A percentile compares a stretch with the other conserved stretches of the same genome.
These are phyloP conservation scores for Paracamarosporium sp. DNA, from an alignment of 2,329 filamentous ascomycete genomes.

Conservation along the genomic window DNA sequence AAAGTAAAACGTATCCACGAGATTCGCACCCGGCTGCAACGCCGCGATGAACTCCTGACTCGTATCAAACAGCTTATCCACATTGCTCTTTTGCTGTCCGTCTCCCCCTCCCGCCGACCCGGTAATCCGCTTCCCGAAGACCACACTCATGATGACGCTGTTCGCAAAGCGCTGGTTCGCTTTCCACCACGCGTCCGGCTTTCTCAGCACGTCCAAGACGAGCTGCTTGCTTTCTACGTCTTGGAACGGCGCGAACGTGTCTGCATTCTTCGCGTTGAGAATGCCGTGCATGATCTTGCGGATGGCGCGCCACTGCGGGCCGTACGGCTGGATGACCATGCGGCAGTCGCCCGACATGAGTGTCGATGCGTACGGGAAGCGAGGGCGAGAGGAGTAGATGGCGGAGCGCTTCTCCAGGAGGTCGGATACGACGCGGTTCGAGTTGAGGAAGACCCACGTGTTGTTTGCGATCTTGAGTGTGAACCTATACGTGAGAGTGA, in stretches of 20 bases:
- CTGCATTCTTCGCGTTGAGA: constrained; percentile 29
- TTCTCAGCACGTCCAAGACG: constrained; percentile 31
- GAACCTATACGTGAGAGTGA: constrained; percentile 5
- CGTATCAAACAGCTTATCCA: constrained; percentile 23
- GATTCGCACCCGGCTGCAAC: constrained; percentile 37
- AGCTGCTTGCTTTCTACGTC: constrained; percentile 37
- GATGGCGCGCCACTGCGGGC: constrained; percentile 30
- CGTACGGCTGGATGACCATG: constrained; percentile 41
- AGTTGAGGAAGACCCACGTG: constrained; percentile 28
- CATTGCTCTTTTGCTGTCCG: constrained; percentile 15
- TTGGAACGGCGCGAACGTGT: constrained; percentile 38
- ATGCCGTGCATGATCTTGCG: constrained; percentile 43
- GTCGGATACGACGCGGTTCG: constrained; percentile 17
- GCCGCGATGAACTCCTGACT: constrained; percentile 26
- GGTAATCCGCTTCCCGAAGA: constrained; percentile 32
- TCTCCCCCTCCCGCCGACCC: constrained; percentile 7
- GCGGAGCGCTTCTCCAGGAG: constrained; percentile 24
- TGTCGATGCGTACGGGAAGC: constrained; percentile 25
- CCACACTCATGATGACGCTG: constrained; percentile 42
- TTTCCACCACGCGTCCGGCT: constrained; percentile 30
- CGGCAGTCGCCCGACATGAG: constrained; percentile 35
- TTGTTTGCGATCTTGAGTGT: constrained; percentile 17
- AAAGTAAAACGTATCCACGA: constrained; percentile 41
- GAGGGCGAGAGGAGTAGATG: constrained; percentile 24
- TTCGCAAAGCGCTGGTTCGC: constrained; percentile 38